Evolutionary conservation across 352 stramenopile species (phyloP), one percentile per base, ranked within the genome.

Genomic region (Globisporangium uncinulatum): DNA sequence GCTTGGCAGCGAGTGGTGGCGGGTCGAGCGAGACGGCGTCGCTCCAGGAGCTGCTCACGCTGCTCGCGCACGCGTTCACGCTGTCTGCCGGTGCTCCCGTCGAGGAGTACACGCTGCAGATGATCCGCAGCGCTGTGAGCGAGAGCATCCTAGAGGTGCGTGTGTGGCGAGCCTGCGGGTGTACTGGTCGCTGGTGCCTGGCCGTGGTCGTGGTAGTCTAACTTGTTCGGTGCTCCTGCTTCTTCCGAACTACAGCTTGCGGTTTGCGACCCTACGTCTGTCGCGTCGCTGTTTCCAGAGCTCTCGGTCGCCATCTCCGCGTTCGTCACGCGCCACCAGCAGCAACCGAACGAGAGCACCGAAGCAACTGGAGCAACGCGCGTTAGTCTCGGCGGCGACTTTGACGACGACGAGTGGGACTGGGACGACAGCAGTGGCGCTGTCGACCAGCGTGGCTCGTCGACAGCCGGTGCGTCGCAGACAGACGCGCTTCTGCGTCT

Each of bases 91-190:
- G 62, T 20, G 62, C 65, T 34, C 54, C 59, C 0, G 29, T 87
- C 20, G 81, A 91, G 59, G 73, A 86, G n/a, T 87, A 86, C 32
- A 87, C 76, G 19, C 44, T 86, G 1, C 70, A 89, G 52, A 84
- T 91, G 76, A 71, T 87, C 8, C 57, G 76, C 42, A 82, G 78
- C 36, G 67, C 74, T 49, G 56, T 87, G 17, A 68, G 61, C 48
- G 73, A 85, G 13, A 71, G 42, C 31, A 42, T 85, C 42, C 21
- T 85, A 6, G 63, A 84, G 78, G 81, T 88, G 70, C 49, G 32
- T 53, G 36, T 7, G 31, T 24, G 46, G n/a, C n/a, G n/a, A n/a
- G n/a, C 47, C 6, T 32, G 7, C 14, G 14, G 14, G 19, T 48
- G 51, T 44, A 6, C 51, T 52, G 41, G 7, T 57, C 10, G 11